Evolutionary conservation across 2,329 filamentous ascomycete genomes (phyloP).

Genomic region (Diaporthe sp.): DNA sequence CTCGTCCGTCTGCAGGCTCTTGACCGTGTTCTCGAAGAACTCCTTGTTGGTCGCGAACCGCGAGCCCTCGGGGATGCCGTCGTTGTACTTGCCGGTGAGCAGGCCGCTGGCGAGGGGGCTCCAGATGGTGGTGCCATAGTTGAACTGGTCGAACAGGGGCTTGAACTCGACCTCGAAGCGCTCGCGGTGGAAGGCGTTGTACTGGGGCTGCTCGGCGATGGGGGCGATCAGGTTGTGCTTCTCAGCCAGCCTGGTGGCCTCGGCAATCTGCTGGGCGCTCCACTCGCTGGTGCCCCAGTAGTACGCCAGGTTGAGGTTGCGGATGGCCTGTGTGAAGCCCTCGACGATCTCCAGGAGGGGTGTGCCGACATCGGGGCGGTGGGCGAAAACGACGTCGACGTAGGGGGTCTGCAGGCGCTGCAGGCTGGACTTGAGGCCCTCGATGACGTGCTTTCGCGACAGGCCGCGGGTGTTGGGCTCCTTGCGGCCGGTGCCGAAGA

Average conservation of each 20-base stretch:
- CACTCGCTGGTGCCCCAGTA: slow-evolving; percentile 74
- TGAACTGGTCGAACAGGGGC: slow-evolving; percentile 68
- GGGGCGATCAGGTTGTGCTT: slow-evolving; percentile 71
- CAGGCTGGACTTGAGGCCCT: slow-evolving; percentile 71
- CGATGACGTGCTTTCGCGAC: slow-evolving; percentile 65
- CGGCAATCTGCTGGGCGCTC: slow-evolving; percentile 70
- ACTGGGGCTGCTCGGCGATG: slow-evolving; percentile 64
- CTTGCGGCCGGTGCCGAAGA: slow-evolving; percentile 67
- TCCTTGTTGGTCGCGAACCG: slow-evolving; percentile 70
- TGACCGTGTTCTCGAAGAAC: slow-evolving; percentile 65
- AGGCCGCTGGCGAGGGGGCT: slow-evolving; percentile 68
- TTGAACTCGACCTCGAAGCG: slow-evolving; percentile 73
- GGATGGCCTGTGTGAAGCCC: slow-evolving; percentile 61
- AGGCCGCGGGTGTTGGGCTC: slow-evolving; percentile 69
- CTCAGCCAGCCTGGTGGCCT: slow-evolving; percentile 67
- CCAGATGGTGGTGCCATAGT: slow-evolving; percentile 69
- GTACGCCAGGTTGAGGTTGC: slow-evolving; percentile 70
- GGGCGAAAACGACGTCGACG: slow-evolving; percentile 74
- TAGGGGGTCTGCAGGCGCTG: slow-evolving; percentile 74
- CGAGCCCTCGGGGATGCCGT: slow-evolving; percentile 72
- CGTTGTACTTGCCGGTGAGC: slow-evolving; percentile 75
- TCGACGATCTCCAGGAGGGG: slow-evolving; percentile 75
- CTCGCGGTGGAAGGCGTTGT: slow-evolving; percentile 73
- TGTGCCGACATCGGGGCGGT: slow-evolving; percentile 69
- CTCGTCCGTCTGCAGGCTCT: slow-evolving; percentile 65